Percentiles rank a stretch among this genome's conserved stretches.
Evolutionary conservation across 441 rosid genomes (phyloP).

Genomic region (Aquilaria agallochum): DNA sequence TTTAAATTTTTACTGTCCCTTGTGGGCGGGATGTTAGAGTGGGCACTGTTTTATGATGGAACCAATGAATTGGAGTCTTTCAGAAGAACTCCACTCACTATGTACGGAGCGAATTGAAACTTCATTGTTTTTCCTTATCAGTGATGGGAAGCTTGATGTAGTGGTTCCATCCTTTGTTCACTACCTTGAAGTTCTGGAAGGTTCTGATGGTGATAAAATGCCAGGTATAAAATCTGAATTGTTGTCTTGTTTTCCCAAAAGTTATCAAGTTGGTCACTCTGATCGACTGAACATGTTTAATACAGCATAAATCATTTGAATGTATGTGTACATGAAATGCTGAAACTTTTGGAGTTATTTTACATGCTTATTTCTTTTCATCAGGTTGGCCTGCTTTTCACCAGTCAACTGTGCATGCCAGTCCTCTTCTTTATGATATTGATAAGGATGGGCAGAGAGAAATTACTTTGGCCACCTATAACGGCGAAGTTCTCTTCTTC

Average conservation of each 20-base stretch:
- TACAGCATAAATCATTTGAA: background rate
- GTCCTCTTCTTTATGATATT: constrained; percentile 92
- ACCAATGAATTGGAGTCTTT: too few species aligned
- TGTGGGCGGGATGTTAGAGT: background rate
- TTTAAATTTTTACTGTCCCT: background rate
- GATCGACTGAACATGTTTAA: constrained; percentile 10
- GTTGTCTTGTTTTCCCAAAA: background rate
- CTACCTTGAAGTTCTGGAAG: constrained; percentile 98
- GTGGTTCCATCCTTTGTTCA: constrained; percentile 98
- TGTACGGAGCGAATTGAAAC: background rate
- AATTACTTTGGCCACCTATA: constrained; percentile 94
- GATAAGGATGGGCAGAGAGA: constrained; percentile 98
- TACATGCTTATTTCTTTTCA: background rate
- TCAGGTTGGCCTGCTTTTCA: constrained; percentile 99
- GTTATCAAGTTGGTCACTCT: background rate
- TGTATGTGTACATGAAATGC: background rate
- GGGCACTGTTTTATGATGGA: too few species aligned
- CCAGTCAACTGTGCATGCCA: constrained; percentile 95
- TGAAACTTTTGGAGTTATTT: background rate
- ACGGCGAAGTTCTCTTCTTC: constrained; percentile 94
- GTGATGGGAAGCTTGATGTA: constrained; percentile 98
- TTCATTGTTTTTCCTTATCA: constrained; percentile 25
- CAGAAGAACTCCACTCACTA: background rate
- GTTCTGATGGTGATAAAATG: constrained; percentile 99
- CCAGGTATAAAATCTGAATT: constrained; percentile 47